Evolutionary conservation across 2,329 filamentous ascomycete genomes (phyloP).

Genomic region (Didymella glomerata): DNA sequence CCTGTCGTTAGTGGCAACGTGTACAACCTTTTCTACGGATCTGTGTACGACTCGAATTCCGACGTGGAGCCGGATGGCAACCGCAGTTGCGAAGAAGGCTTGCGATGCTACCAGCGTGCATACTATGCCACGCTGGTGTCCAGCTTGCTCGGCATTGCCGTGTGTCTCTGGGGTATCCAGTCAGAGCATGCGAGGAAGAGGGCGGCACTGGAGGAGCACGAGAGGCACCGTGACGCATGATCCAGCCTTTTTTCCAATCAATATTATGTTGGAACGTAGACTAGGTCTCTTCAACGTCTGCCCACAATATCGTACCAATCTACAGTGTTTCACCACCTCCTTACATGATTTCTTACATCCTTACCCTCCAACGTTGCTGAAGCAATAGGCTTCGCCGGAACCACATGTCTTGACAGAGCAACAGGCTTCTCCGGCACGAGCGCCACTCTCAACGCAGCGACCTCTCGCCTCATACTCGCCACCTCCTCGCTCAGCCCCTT

Average conservation of each 20-base stretch:
- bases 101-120: slow-evolving; percentile 81
- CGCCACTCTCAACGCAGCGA: not conserved
- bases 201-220: slow-evolving; percentile 44
- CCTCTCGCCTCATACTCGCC: not conserved
- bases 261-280: not conserved
- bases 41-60: slow-evolving; percentile 82
- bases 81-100: slow-evolving; percentile 76
- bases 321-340: not conserved
- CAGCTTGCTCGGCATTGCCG: slow-evolving; percentile 71
- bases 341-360: not conserved
- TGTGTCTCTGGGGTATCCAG: slow-evolving; percentile 75
- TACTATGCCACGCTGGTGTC: slow-evolving; percentile 81
- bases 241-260: not conserved
- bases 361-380: not conserved
- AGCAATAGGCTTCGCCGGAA: not conserved
- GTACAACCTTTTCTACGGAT: slow-evolving; percentile 91
- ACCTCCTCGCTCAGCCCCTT: not conserved
- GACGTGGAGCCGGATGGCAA: slow-evolving; percentile 73
- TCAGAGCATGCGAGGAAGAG: slow-evolving; percentile 59
- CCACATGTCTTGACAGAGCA: no score
- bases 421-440: not conserved
- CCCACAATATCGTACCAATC: not conserved
- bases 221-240: slow-evolving; percentile 42
- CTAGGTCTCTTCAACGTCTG: not conserved
- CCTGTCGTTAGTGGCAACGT: slow-evolving; percentile 88